Evolutionary conservation across 192 early-diverging fungal genomes (phyloP).

Genomic region (Powellomyces hirtus): DNA sequence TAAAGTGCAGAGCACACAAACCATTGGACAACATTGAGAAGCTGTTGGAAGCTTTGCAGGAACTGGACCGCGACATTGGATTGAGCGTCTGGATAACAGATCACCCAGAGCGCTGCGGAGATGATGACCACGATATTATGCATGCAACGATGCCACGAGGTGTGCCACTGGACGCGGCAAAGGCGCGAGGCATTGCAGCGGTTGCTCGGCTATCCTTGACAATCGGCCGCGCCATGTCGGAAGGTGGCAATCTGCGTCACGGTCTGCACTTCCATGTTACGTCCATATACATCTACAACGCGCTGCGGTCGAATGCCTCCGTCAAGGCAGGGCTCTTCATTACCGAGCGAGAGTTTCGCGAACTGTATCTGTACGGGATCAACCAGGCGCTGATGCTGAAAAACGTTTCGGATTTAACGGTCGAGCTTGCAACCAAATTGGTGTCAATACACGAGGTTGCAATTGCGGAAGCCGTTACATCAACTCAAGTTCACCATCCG

Average conservation of each 20-base stretch:
- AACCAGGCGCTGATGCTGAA: not conserved
- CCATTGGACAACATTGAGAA: conserved; percentile 5
- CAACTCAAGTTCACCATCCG: too few relatives aligned
- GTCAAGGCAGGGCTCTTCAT: not conserved
- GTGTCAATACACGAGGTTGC: conserved; percentile 24
- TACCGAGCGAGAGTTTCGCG: not conserved
- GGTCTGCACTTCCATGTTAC: conserved; percentile 2
- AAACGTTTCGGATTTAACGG: not conserved
- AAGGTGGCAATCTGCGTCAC: not conserved
- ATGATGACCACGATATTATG: conserved; percentile 2
- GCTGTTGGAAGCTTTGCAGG: not conserved
- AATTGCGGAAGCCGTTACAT: conserved; percentile 11
- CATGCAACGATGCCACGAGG: not conserved
- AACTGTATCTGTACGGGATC: not conserved
- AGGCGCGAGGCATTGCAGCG: not conserved
- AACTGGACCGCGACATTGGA: not conserved
- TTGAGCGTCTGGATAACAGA: not conserved
- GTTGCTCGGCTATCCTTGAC: not conserved
- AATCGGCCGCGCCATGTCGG: not conserved
- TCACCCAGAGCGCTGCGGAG: not conserved
- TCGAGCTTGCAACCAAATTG: conserved; percentile 19
- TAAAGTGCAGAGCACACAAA: not conserved
- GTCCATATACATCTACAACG: not conserved
- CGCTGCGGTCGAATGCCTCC: not conserved
- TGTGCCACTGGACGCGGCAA: not conserved